Conservation (phyloP, 805 yeast species). For the Saccharomycopsis schoenii region DNA sequence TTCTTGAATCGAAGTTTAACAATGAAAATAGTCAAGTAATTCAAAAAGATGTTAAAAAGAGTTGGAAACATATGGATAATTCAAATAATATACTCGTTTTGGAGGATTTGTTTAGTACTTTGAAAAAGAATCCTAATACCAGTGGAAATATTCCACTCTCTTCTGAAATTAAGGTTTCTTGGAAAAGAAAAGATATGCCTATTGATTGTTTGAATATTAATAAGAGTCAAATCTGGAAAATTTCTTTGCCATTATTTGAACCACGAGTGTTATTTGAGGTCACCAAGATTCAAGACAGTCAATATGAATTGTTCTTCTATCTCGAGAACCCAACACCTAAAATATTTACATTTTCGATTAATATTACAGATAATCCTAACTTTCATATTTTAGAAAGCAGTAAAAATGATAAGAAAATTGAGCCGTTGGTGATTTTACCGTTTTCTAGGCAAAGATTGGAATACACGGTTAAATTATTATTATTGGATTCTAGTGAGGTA, state of each 20-base stretch:
- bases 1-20: conserved; percentile 11
- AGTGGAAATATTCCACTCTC: conserved; percentile 31
- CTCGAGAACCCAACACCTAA: conserved; percentile 71
- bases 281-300: neutral
- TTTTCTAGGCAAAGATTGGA: conserved; percentile 39
- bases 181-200: conserved; percentile 25
- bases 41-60: conserved; percentile 7
- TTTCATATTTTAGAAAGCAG: conserved; percentile 31
- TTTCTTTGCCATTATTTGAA: conserved; percentile 53
- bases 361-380: conserved; percentile 29
- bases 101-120: conserved; percentile 16
- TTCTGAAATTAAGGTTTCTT: conserved; percentile 24
- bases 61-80: neutral
- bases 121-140: conserved; percentile 18
- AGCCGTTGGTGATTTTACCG: conserved; percentile 44
- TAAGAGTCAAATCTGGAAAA: conserved; percentile 35
- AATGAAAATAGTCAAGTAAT: conserved; percentile 1
- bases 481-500: neutral
- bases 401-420: conserved; percentile 20
- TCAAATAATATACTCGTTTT: neutral
- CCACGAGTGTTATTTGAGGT: conserved; percentile 53
- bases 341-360: conserved; percentile 51
- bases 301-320: conserved; percentile 30
- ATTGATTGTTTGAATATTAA: conserved; percentile 23
- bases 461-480: conserved; percentile 22